phyloP scores from a whole-genome alignment of 805 yeast genomes.

The Wickerhamomyces queroliae region DNA sequence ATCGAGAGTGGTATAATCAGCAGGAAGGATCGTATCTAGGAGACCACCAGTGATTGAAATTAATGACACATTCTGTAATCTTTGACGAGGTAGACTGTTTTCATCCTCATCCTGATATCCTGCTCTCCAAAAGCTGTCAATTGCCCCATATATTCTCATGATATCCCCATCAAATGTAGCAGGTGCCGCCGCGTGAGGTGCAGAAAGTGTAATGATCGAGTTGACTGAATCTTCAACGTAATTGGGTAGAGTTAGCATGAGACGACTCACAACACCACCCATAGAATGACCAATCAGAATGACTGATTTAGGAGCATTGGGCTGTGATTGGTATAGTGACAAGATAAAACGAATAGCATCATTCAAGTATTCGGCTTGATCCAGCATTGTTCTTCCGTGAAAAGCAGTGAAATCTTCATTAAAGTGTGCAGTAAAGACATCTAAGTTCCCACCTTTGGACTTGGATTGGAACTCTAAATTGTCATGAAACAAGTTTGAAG shows the following conservation, averaged over 20 bases:
- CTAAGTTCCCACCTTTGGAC: conserved; percentile 45
- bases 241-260: conserved; percentile 75
- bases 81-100: conserved; percentile 33
- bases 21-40: conserved; percentile 73
- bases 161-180: conserved; percentile 90
- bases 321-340: conserved; percentile 45
- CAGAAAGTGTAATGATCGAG: conserved; percentile 77
- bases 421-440: conserved; percentile 89
- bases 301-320: conserved; percentile 56
- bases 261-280: conserved; percentile 95
- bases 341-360: conserved; percentile 81
- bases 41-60: conserved; percentile 89
- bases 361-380: conserved; percentile 89
- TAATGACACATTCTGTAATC: conserved; percentile 56
- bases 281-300: conserved; percentile 86
- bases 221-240: conserved; percentile 68
- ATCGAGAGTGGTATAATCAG: conserved; percentile 78
- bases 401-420: conserved; percentile 95
- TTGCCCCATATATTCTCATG: conserved; percentile 61
- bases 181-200: conserved; percentile 93
- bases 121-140: conserved; percentile 76
- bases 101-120: conserved; percentile 35
- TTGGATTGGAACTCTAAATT: conserved; percentile 21
- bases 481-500: conserved; percentile 50
- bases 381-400: conserved; percentile 89